Percentiles rank a stretch among this genome's conserved stretches.
phyloP scores from a whole-genome alignment of 2,329 filamentous ascomycete species.

The Penicillium sp. region DNA sequence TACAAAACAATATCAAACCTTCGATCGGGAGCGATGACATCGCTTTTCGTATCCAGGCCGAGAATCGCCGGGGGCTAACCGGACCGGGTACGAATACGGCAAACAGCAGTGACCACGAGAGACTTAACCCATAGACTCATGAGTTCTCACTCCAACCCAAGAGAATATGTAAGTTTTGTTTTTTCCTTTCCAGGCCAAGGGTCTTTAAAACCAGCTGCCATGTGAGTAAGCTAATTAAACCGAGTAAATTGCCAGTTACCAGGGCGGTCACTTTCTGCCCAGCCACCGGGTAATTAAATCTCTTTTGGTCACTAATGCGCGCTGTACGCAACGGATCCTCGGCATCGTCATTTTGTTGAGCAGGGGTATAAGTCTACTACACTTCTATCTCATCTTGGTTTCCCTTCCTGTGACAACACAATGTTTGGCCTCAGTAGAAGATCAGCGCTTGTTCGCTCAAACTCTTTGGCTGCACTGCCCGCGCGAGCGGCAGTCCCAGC shows the following conservation, averaged over 20 bases:
- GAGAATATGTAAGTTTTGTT: background rate
- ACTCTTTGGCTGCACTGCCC: constrained; percentile 15
- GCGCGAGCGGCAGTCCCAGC: constrained; percentile 11
- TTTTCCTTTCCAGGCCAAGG: rapidly evolving
- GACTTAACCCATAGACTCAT: background rate
- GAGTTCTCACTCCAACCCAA: background rate
- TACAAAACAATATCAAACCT: background rate
- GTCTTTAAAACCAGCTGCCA: rapidly evolving
- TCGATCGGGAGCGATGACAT: background rate
- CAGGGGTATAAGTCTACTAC: background rate
- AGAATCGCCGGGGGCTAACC: constrained; percentile 28
- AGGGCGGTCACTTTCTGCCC: background rate
- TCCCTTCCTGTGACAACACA: background rate
- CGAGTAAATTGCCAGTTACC: background rate
- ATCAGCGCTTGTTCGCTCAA: constrained; percentile 19
- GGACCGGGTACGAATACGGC: constrained; percentile 7
- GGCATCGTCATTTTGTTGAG: constrained; percentile 14
- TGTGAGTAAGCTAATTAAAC: background rate
- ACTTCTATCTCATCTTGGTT: background rate
- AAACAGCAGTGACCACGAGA: background rate
- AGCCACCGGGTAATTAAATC: background rate
- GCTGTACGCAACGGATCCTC: constrained; percentile 1
- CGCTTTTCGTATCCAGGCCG: constrained; percentile 17
- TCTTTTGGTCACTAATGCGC: background rate
- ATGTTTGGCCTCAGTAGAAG: constrained; percentile 24